A percentile compares a stretch with the other conserved stretches of the same genome.
These are phyloP conservation scores for Capsella rubella DNA, from an alignment of 441 rosid species.

Conservation along the genomic window DNA sequence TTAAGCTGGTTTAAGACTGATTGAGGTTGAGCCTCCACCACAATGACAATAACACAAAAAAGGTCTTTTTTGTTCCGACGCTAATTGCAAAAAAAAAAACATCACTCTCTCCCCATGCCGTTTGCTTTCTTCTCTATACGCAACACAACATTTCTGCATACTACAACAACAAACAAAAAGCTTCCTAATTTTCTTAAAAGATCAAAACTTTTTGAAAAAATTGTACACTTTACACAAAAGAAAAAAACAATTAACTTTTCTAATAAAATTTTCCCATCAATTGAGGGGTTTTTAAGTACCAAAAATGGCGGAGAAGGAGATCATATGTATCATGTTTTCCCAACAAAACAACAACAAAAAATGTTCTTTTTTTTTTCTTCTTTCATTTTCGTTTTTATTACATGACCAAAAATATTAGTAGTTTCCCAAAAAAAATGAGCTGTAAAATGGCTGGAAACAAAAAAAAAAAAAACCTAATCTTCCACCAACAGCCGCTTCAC, in stretches of 20 bases:
- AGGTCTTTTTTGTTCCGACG: conserved; percentile 25
- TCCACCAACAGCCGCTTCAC: conserved; percentile 72
- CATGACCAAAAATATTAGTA: background rate
- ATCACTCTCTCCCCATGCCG: conserved; percentile 36
- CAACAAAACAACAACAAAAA: conserved; percentile 17
- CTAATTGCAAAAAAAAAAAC: conserved; percentile 17
- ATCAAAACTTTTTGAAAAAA: conserved; percentile 29
- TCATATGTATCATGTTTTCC: conserved; percentile 16
- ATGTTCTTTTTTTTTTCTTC: background rate
- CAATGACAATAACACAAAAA: background rate
- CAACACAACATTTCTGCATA: conserved; percentile 12
- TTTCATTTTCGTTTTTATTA: background rate
- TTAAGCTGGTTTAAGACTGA: too few relatives aligned
- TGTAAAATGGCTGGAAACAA: conserved; percentile 51
- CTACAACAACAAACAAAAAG: background rate
- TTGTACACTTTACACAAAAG: background rate
- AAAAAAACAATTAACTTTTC: background rate
- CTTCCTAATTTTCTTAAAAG: conserved; percentile 18
- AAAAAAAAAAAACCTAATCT: conserved; percentile 55
- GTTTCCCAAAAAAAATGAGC: conserved; percentile 34
- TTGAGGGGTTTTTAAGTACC: conserved; percentile 12
- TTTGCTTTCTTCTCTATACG: conserved; percentile 24
- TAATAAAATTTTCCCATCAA: background rate
- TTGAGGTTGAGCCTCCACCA: too few relatives aligned
- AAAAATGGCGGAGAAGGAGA: conserved; percentile 37